These are phyloP conservation scores for Boletus rufocinnamomeus DNA, from an alignment of 768 basidiomycete genomes.

Conservation along the genomic window DNA sequence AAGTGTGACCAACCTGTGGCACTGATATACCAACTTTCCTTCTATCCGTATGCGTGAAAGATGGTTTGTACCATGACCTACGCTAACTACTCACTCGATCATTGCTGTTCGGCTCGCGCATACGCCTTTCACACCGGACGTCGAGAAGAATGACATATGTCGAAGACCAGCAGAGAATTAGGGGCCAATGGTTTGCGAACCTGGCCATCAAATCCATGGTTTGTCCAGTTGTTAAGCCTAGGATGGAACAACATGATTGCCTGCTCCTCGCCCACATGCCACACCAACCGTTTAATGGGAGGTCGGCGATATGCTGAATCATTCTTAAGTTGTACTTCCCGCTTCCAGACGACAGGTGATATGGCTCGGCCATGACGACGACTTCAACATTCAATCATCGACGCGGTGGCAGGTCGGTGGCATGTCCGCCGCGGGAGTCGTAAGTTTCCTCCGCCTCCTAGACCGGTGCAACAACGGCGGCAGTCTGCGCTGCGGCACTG, in stretches of 20 bases:
- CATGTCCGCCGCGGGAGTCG: not conserved
- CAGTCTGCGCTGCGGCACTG: not conserved
- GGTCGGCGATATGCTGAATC: not conserved
- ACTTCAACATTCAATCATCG: not conserved
- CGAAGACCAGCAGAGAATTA: not conserved
- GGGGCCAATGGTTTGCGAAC: not conserved
- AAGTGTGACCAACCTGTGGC: not conserved
- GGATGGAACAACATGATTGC: not conserved
- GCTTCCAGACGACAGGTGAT: no score
- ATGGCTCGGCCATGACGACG: not conserved
- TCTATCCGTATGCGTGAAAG: no score
- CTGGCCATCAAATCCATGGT: not conserved
- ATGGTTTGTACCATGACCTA: not conserved
- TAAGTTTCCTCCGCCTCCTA: not conserved
- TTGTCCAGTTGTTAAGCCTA: no score
- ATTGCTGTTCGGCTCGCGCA: not conserved
- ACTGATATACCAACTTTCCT: not conserved
- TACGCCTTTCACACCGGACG: not conserved
- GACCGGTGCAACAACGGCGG: not conserved
- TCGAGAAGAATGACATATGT: not conserved
- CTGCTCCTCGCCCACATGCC: not conserved
- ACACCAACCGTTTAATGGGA: not conserved
- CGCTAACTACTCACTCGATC: not conserved
- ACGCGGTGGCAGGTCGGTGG: not conserved
- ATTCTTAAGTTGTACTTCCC: not conserved